A percentile compares a stretch with the other conserved stretches of the same genome.
Conservation (phyloP, 176 grass and related monocot genomes). For the Oryza punctata region DNA sequence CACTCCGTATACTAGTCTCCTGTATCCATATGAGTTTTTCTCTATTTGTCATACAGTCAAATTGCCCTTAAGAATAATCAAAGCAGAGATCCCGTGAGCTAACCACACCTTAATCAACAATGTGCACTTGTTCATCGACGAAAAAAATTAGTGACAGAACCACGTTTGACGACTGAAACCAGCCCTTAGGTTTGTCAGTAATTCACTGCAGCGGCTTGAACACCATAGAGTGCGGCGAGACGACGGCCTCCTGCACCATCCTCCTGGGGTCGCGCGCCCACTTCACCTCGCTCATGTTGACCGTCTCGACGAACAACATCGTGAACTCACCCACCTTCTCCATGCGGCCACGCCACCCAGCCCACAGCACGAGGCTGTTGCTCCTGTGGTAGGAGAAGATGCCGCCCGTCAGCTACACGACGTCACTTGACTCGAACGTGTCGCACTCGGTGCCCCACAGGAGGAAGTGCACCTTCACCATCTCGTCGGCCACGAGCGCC, state of each 20-base stretch:
- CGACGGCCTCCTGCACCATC: slow-evolving; percentile 63
- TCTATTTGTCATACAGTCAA: too few species aligned
- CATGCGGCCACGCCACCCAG: slow-evolving; percentile 55
- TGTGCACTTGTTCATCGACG: background rate
- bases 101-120: background rate
- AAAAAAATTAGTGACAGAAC: background rate
- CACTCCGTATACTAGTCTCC: too few species aligned
- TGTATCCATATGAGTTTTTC: too few species aligned
- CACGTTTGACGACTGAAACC: too few species aligned
- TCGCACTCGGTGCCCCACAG: slow-evolving; percentile 77
- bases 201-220: slow-evolving; percentile 54
- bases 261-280: slow-evolving; percentile 42
- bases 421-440: slow-evolving; percentile 71
- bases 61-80: too few species aligned
- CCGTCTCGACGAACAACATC: slow-evolving; percentile 82
- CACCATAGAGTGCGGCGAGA: slow-evolving; percentile 53
- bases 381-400: slow-evolving; percentile 80
- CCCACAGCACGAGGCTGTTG: slow-evolving; percentile 60
- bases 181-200: background rate
- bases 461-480: slow-evolving; percentile 72
- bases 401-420: slow-evolving; percentile 62
- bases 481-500: slow-evolving; percentile 68
- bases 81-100: background rate
- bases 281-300: slow-evolving; percentile 87
- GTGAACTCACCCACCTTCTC: slow-evolving; percentile 79